Evolutionary conservation across 179 eudicot genomes (phyloP).

Genomic region (Nepenthes alata): DNA sequence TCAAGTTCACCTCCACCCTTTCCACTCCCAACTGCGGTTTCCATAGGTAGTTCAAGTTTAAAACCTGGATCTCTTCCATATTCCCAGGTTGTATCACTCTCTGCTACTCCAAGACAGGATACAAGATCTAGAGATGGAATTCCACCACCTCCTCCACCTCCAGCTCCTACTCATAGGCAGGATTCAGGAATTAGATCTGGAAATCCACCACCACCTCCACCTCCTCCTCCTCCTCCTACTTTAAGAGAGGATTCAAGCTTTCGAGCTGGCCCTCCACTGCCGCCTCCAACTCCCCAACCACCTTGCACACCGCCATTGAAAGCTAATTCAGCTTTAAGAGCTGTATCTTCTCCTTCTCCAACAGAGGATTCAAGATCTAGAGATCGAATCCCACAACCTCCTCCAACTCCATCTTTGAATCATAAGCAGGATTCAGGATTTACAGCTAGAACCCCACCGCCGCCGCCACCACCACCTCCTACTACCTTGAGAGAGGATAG

Average conservation of each 20-base stretch:
- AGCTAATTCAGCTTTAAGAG: conserved; percentile 8
- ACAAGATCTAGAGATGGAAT: conserved; percentile 8
- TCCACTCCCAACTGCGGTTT: conserved; percentile 4
- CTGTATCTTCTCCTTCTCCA: conserved; percentile 11
- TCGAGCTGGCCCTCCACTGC: conserved; percentile 7
- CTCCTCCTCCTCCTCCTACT: background rate
- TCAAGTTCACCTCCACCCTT: background rate
- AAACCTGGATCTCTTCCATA: conserved; percentile 3
- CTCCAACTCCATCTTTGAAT: background rate
- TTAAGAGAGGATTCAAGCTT: background rate
- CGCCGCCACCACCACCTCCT: background rate
- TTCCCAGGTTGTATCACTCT: background rate
- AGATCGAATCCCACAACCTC: background rate
- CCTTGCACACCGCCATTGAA: conserved; percentile 5
- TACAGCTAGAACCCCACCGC: background rate
- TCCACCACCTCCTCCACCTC: conserved; percentile 17
- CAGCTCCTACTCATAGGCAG: conserved; percentile 11
- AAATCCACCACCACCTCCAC: background rate
- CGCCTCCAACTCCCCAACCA: conserved; percentile 12
- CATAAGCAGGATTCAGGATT: too few relatives aligned
- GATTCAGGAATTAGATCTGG: conserved; percentile 1
- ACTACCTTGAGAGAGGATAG: too few relatives aligned
- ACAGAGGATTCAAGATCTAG: conserved; percentile 3
- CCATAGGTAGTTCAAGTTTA: background rate
- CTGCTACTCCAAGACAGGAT: conserved; percentile 6